phyloP scores from a whole-genome alignment of 306 rosid species.

The Casuarina glauca region DNA sequence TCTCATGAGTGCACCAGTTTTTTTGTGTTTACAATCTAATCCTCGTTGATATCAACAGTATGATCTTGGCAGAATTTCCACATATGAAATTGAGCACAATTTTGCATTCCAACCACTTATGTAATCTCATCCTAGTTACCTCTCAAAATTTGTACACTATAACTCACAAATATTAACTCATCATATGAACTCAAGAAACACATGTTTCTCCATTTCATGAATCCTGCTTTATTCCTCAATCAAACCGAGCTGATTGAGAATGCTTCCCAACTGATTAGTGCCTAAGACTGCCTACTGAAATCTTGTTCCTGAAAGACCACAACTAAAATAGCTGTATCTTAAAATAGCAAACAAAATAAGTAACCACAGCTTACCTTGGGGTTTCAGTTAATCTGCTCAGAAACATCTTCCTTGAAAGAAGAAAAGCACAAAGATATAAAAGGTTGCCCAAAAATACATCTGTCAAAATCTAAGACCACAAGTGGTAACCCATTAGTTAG shows the following conservation, averaged over 20 bases:
- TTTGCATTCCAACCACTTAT: background rate
- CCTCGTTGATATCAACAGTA: background rate
- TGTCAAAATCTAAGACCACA: constrained; percentile 52
- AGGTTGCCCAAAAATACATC: constrained; percentile 69
- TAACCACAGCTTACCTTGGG: constrained; percentile 48
- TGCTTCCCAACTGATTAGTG: background rate
- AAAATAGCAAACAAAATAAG: background rate
- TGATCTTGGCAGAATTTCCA: background rate
- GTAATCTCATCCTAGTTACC: background rate
- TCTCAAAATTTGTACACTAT: background rate
- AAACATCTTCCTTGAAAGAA: constrained; percentile 47
- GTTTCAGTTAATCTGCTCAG: constrained; percentile 42
- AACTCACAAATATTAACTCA: background rate
- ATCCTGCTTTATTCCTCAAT: background rate
- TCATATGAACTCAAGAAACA: background rate
- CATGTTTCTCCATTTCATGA: background rate
- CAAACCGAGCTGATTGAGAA: background rate
- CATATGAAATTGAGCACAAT: too few relatives aligned
- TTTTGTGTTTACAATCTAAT: background rate
- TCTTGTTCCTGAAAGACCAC: background rate
- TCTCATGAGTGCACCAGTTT: background rate
- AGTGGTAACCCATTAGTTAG: constrained; percentile 19
- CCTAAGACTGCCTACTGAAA: background rate
- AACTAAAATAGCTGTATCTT: background rate
- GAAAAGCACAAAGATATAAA: constrained; percentile 57